Evolutionary conservation across 83 land plant genomes (phyloP), one percentile per base, ranked within the genome.

Genomic region (Picea mariana): DNA sequence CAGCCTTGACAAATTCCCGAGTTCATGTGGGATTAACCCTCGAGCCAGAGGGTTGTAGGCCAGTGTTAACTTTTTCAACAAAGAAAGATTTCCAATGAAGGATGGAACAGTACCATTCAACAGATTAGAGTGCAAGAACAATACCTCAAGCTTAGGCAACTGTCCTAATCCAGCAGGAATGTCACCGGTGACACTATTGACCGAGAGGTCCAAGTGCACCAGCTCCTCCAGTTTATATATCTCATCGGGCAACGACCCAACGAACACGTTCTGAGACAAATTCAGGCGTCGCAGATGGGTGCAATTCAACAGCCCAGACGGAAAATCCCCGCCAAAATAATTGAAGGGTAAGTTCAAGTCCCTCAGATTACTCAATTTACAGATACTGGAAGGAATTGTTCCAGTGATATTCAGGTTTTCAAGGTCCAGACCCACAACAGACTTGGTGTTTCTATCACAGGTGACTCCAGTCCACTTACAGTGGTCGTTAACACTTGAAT

Each of bases 391-490:
- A 47, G 85, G 78, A 64, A 83, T 79, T 5, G 23, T 64, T 49
- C 85, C 85, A 64, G 65, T 23, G 65, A 83, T 17, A 11, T 49
- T 58, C 77, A 77, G 31, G 49, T 49, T 61, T 47, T 75, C 16
- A 63, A 83, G 81, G 27, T 79, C 67, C 58, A 83, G 12, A 38
- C 81, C n/a, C 21, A 40, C 20, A 62, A 83, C 77, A 1, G 66
- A 40, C 47, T 5, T 63, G 67, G 15, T 24, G 21, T 21, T 13
- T 44, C 6, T 9, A 40, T 83, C 81, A 65, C 85, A 83, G 15
- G 81, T 34, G 40, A 82, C 59, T 59, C 83, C 83, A n/a, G 79
- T 73, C 83, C 83, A 82, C 17, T 17, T 75, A 60, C 83, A 82
- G 31, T 62, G 85, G 21, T 12, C 12, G 5, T 62, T 27, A 26